Percentiles rank a stretch among this genome's conserved stretches.
phyloP scores from a whole-genome alignment of 257 asterid genomes.

The Lycium ferocissimum region DNA sequence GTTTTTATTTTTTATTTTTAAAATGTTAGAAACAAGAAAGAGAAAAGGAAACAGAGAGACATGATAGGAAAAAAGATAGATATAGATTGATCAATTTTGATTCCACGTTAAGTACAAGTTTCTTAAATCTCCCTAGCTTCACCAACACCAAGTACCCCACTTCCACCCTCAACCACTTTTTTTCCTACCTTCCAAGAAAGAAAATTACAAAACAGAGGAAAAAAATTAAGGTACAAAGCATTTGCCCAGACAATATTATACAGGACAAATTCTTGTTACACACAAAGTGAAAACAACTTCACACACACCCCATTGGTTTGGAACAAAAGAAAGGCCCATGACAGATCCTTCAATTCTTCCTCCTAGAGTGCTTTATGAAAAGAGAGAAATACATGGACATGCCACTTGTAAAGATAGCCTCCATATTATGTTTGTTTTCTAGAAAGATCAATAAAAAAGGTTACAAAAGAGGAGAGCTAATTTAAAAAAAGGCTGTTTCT shows the following conservation, averaged over 20 bases:
- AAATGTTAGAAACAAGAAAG: not conserved
- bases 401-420: constrained; percentile 27
- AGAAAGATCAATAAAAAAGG: not conserved
- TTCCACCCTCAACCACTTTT: not conserved
- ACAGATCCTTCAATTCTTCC: not conserved
- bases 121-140: not conserved
- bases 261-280: constrained; percentile 30
- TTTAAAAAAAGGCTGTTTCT: not conserved
- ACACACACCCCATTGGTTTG: constrained; percentile 27
- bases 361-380: constrained; percentile 20
- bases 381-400: not conserved
- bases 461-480: constrained; percentile 16
- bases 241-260: constrained; percentile 24
- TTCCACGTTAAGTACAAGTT: constrained; percentile 4
- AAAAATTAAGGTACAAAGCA: constrained; percentile 4
- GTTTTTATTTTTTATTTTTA: too few relatives aligned
- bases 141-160: constrained; percentile 18
- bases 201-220: not conserved
- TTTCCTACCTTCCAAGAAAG: constrained; percentile 20
- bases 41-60: not conserved
- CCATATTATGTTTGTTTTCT: constrained; percentile 10
- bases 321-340: not conserved
- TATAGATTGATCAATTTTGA: not conserved
- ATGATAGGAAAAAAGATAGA: not conserved
- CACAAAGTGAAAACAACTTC: constrained; percentile 25